phyloP scores from a whole-genome alignment of 768 basidiomycete species.

The Agrocybe chaxingu region DNA sequence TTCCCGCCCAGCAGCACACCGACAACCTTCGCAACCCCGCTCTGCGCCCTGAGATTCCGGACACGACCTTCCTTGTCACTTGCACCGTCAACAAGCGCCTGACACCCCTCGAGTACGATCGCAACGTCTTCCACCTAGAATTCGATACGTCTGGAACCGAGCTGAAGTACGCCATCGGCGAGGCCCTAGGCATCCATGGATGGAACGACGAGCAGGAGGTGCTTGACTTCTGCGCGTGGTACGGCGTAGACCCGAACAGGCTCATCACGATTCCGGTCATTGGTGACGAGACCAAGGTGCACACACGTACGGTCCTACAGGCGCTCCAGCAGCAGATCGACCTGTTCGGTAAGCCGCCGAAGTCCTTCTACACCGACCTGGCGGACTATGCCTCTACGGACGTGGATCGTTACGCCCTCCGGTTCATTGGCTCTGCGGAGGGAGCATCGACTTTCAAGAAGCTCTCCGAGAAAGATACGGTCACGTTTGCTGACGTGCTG shows the following conservation, averaged over 20 bases:
- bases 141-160: conserved; percentile 91
- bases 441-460: conserved; percentile 94
- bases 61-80: conserved; percentile 90
- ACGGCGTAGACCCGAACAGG: conserved; percentile 77
- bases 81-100: conserved; percentile 93
- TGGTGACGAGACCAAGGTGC: conserved; percentile 62
- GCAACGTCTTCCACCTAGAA: conserved; percentile 98
- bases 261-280: conserved; percentile 81
- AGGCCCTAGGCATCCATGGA: conserved; percentile 95
- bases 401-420: conserved; percentile 74
- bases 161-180: conserved; percentile 92
- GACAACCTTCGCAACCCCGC: conserved; percentile 58
- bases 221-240: conserved; percentile 86
- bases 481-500: conserved; percentile 88
- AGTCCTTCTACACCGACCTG: conserved; percentile 91
- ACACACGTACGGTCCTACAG: conserved; percentile 95
- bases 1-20: conserved; percentile 38
- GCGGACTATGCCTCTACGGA: conserved; percentile 68
- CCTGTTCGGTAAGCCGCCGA: conserved; percentile 92
- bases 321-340: conserved; percentile 95
- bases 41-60: conserved; percentile 81
- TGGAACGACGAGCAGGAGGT: conserved; percentile 95
- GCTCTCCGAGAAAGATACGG: conserved; percentile 90
- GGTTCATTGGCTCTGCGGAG: conserved; percentile 92
- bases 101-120: conserved; percentile 93